A percentile compares a stretch with the other conserved stretches of the same genome.
phyloP scores from a whole-genome alignment of 2,329 filamentous ascomycete species.

The Penicillium freii region DNA sequence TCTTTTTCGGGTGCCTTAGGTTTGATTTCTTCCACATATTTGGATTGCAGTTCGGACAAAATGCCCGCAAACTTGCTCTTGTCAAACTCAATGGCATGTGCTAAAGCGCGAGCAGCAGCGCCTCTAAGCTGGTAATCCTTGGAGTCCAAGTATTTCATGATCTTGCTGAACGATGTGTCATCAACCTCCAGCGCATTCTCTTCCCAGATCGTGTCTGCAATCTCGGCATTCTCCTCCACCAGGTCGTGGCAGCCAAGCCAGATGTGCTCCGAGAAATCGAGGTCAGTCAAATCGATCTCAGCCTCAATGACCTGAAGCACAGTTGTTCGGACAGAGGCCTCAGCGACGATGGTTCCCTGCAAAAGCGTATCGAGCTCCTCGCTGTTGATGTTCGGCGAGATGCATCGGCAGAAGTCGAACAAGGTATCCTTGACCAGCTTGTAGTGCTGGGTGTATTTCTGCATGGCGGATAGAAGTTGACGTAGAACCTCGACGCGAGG shows the following conservation, averaged over 20 bases:
- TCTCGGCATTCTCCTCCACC: conserved; percentile 77
- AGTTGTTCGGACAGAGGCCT: conserved; percentile 76
- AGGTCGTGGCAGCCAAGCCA: conserved; percentile 94
- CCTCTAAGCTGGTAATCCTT: conserved; percentile 78
- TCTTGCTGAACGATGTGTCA: conserved; percentile 62
- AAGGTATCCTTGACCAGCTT: conserved; percentile 93
- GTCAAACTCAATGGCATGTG: conserved; percentile 66
- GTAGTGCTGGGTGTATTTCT: conserved; percentile 87
- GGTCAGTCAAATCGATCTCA: conserved; percentile 86
- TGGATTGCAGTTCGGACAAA: conserved; percentile 63
- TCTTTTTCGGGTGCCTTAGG: conserved; percentile 81
- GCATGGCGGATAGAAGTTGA: conserved; percentile 76
- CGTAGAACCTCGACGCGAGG: conserved; percentile 73
- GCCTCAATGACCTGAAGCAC: conserved; percentile 86
- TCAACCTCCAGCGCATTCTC: conserved; percentile 77
- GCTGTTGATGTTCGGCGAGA: conserved; percentile 74
- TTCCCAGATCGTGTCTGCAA: conserved; percentile 89
- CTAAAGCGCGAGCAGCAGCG: conserved; percentile 77
- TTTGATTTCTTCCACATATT: conserved; percentile 77
- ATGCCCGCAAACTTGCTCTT: conserved; percentile 60
- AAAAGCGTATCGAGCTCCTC: conserved; percentile 75
- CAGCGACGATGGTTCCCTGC: conserved; percentile 72
- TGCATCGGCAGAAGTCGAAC: conserved; percentile 76
- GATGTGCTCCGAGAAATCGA: conserved; percentile 82
- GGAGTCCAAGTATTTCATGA: conserved; percentile 76